These are phyloP conservation scores for Saccharomycopsis lassenensis DNA, from an alignment of 805 yeast species.

Conservation along the genomic window DNA sequence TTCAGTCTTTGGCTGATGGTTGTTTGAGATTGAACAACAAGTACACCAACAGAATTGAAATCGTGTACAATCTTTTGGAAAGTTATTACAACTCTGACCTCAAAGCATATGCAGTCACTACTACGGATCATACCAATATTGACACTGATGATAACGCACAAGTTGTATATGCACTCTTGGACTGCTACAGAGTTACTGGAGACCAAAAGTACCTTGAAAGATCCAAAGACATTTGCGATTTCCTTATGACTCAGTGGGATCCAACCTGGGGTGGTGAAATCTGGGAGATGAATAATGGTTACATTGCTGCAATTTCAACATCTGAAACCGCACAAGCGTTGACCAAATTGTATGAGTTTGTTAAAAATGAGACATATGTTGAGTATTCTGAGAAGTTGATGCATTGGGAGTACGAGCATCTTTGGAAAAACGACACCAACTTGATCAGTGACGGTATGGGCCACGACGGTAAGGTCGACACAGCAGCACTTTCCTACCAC, in stretches of 20 bases:
- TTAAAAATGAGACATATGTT: conserved; percentile 36
- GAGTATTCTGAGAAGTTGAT: conserved; percentile 50
- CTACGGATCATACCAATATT: conserved; percentile 52
- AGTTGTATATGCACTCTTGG: conserved; percentile 50
- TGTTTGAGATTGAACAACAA: conserved; percentile 24
- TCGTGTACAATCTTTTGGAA: conserved; percentile 40
- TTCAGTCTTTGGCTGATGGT: conserved; percentile 59
- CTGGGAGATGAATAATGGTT: conserved; percentile 55
- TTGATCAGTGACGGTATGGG: conserved; percentile 52
- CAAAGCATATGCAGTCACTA: conserved; percentile 57
- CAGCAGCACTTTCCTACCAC: conserved; percentile 58
- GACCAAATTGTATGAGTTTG: no score
- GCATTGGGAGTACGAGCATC: conserved; percentile 42
- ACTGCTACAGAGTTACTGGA: conserved; percentile 59
- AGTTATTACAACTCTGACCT: conserved; percentile 34
- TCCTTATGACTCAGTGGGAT: conserved; percentile 57
- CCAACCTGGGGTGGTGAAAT: conserved; percentile 48
- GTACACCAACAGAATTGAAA: conserved; percentile 42
- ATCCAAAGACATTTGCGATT: conserved; percentile 47
- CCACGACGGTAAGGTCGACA: conserved; percentile 28
- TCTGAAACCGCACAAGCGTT: conserved; percentile 54
- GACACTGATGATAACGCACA: conserved; percentile 73
- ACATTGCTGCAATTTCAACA: conserved; percentile 56
- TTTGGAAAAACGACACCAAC: conserved; percentile 44
- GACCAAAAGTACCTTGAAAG: conserved; percentile 40